Evolutionary conservation across 352 stramenopile species (phyloP), one percentile per base, ranked within the genome.

Genomic region (Peronospora farinosa): DNA sequence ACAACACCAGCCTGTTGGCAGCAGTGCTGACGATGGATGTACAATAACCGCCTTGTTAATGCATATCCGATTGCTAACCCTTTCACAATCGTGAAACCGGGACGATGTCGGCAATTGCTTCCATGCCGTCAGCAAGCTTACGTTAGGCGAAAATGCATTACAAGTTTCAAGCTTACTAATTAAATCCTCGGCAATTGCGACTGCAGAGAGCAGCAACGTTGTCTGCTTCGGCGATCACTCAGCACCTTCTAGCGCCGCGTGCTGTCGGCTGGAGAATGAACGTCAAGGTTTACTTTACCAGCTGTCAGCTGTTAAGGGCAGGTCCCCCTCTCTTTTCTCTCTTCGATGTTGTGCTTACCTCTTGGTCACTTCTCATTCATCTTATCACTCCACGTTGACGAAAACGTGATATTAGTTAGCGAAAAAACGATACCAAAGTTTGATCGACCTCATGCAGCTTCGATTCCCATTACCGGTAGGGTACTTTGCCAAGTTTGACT

Each of bases 401-500:
- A 21, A 21, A 3, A 21, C 19, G 17, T 50, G 19, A 49, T 31
- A 10, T 31, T 31, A 28, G 3, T 51, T 17, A 13, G 27, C 36
- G 40, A 12, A 42, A 12, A 42, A 21, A 21, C 11, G 31, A 40
- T 51, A 51, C 8, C 39, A 17, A 39, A 64, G 54, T 2, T 31
- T 31, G 8, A 31, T 3, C 27, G 27, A 31, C 48, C 7, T n/a
- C 45, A 87, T 88, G 77, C 74, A 83, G 31, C 77, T 86, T 50
- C 75, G 74, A 33, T 88, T 88, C 65, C 77, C 77, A 15, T 50
- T 88, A 17, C 77, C 77, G 9, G 51, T 60, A 31, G 70, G 68
- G n/a, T 86, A 84, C 62, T 88, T 88, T 52, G 72, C 74, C 61
- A 75, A 73, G 59, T 84, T 88, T 50, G 74, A 88, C 47, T 67